Base-by-base conservation (phyloP, 2,329 filamentous ascomycete species). In the Pseudogymnoascus destructans region DNA sequence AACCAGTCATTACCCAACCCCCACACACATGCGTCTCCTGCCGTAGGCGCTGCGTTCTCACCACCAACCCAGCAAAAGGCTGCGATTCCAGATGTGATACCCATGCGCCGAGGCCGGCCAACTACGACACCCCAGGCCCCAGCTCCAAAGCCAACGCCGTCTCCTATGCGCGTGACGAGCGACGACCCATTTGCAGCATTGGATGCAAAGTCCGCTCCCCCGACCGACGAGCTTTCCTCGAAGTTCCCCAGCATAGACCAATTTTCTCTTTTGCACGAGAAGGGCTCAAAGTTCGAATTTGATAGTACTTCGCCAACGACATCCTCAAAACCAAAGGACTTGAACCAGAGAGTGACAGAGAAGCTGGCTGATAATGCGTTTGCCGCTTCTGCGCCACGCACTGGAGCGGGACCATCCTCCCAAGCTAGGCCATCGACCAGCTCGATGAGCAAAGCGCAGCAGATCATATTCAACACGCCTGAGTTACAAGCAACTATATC, bases 201-300 rank as follows among this genome's bases (percentile, higher is more conserved):
- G 23, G 93, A 98, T 69, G 79, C 85, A 1, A 84, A 79, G 59
- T 74, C 78, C 32, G 71, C 72, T 62, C 74, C 74, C 6, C 77
- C 80, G 19, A 75, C 77, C 1, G 93, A 97, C 64, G 92, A 97
- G 67, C 75, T 96, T 23, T 89, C 92, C 0, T 79, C 82, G 25
- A 81, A 87, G 57, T 98, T 96, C 64, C 93, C 93, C 0, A 91
- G 89, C 5, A 76, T 98, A 21, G 91, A 97, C 66, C 89, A 97
- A 64, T 98, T 98, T 68, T 85, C 92, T 2, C 75, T 98, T 15
- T 74, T 96, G 46, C 89, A 95, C 64, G 90, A 97, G 62, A 81
- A 87, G 61, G 87, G 87, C 2, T 74, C 81, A 61, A 91, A 89
- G 60, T 96, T 96, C 65, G 85, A 92, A 58, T 96, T 96, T 69